phyloP scores from a whole-genome alignment of 495 filamentous ascomycete genomes.

The Aspergillus taichungensis region DNA sequence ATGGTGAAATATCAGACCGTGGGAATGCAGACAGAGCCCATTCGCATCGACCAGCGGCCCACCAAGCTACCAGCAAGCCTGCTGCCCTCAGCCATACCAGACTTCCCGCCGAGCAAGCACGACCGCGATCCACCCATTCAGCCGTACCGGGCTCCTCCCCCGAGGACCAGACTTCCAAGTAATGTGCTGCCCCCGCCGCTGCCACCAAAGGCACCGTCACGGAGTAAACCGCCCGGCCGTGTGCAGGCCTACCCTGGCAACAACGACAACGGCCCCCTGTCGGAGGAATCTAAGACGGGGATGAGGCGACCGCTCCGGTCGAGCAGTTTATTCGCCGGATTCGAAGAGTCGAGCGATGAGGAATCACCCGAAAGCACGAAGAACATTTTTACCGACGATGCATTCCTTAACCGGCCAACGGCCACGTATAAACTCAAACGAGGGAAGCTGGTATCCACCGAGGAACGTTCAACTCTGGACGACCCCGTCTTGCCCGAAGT shows the following conservation, averaged over 20 bases:
- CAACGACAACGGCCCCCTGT: conserved; percentile 72
- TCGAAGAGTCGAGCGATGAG: conserved; percentile 53
- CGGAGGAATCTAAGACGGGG: conserved; percentile 43
- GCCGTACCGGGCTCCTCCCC: conserved; percentile 29
- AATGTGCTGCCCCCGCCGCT: conserved; percentile 11
- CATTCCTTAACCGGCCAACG: conserved; percentile 35
- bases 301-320: conserved; percentile 63
- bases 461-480: conserved; percentile 27
- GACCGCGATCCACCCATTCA: conserved; percentile 17
- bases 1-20: conserved; percentile 36
- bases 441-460: conserved; percentile 33
- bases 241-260: conserved; percentile 69
- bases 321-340: conserved; percentile 80
- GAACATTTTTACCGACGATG: conserved; percentile 42
- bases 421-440: conserved; percentile 35
- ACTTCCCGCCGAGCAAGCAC: conserved; percentile 20
- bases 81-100: conserved; percentile 55
- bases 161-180: conserved; percentile 20
- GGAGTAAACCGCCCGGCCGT: conserved; percentile 27
- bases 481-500: conserved; percentile 29
- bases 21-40: conserved; percentile 80
- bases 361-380: conserved; percentile 27
- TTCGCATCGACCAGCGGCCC: conserved; percentile 65
- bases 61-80: conserved; percentile 69
- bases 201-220: conserved; percentile 10